Percentiles rank a stretch among this genome's conserved stretches.
Evolutionary conservation across 352 stramenopile species (phyloP).

Genomic region (Globisporangium nunn): DNA sequence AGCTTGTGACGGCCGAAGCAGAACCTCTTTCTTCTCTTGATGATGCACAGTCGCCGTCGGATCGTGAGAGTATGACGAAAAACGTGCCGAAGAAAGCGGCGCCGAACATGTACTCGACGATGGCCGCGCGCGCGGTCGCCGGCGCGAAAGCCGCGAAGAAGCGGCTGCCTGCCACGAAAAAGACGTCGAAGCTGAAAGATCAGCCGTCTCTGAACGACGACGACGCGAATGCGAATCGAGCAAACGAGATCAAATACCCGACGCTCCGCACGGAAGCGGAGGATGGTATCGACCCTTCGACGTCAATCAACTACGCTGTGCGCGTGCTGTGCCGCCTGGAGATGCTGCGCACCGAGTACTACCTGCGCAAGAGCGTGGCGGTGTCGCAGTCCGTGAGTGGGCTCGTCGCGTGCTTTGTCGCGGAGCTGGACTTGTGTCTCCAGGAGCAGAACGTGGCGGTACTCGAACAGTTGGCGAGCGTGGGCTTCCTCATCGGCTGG

Average conservation of each 20-base stretch:
- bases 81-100: conserved; percentile 10
- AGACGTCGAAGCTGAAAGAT: conserved; percentile 27
- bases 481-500: conserved; percentile 91
- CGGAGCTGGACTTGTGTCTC: conserved; percentile 69
- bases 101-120: conserved; percentile 46
- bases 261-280: conserved; percentile 55
- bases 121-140: conserved; percentile 50
- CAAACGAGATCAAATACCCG: conserved; percentile 50
- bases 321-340: conserved; percentile 59
- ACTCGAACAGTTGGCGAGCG: conserved; percentile 55
- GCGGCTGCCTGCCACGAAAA: conserved; percentile 36
- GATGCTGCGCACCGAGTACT: conserved; percentile 75
- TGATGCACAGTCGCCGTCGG: background rate
- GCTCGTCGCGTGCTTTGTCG: conserved; percentile 75
- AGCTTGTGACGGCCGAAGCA: background rate
- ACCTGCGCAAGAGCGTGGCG: conserved; percentile 74
- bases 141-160: conserved; percentile 44
- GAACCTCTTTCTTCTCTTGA: background rate
- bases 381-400: conserved; percentile 80
- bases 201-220: conserved; percentile 22
- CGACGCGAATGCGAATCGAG: background rate
- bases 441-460: conserved; percentile 49
- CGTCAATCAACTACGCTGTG: conserved; percentile 52
- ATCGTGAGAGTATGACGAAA: background rate
- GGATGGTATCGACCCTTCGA: conserved; percentile 41